Conservation (phyloP, 179 eudicot genomes). For the Camellia oleifera region DNA sequence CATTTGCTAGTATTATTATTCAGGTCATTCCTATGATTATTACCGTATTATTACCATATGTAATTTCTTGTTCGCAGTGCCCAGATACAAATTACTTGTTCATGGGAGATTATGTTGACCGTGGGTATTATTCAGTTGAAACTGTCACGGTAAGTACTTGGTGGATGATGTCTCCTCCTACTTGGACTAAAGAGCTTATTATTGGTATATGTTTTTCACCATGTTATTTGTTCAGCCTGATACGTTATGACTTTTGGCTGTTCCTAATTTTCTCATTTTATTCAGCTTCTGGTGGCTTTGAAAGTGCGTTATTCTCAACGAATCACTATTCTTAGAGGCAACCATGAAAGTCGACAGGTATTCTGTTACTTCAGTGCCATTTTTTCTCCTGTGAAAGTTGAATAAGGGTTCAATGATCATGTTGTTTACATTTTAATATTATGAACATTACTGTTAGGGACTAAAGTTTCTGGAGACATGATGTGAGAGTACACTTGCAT, state of each 20-base stretch:
- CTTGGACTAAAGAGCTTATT: background rate
- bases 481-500: background rate
- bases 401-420: background rate
- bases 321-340: constrained; percentile 91
- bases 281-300: constrained; percentile 86
- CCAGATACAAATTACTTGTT: constrained; percentile 66
- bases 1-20: background rate
- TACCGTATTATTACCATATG: constrained; percentile 10
- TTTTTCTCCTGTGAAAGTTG: background rate
- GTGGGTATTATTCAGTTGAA: constrained; percentile 79
- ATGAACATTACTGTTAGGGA: background rate
- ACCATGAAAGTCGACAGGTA: constrained; percentile 99
- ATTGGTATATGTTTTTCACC: background rate
- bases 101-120: constrained; percentile 82
- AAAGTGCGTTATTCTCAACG: constrained; percentile 93
- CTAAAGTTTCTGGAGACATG: background rate
- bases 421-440: background rate
- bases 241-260: background rate
- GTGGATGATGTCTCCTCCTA: background rate
- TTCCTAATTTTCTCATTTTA: constrained; percentile 1
- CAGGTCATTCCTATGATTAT: background rate
- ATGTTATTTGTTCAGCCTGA: background rate
- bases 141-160: constrained; percentile 57
- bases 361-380: background rate
- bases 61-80: constrained; percentile 37